These are phyloP conservation scores for Trametes versicolor DNA, from an alignment of 1,284 basidiomycete genomes.

Conservation along the genomic window DNA sequence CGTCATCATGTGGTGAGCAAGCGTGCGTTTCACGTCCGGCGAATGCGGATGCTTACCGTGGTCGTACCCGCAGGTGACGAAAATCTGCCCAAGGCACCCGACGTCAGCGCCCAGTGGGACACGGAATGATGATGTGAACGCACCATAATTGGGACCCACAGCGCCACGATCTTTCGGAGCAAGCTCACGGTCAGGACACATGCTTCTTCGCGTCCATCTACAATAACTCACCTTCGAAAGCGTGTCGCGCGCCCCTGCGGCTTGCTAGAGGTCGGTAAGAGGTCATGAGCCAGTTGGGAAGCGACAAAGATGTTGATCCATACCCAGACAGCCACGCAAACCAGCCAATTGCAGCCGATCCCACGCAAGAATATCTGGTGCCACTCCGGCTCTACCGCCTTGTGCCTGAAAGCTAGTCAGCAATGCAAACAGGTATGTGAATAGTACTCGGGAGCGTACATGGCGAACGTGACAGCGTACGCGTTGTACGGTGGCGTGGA, in stretches of 20 bases:
- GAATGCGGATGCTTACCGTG: conserved; percentile 61
- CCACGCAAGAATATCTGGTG: conserved; percentile 81
- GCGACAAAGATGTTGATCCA: conserved; percentile 35
- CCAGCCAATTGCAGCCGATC: conserved; percentile 84
- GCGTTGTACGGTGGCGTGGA: conserved; percentile 65
- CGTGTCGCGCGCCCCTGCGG: conserved; percentile 75
- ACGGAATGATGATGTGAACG: conserved; percentile 1
- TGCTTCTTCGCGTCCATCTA: neutral
- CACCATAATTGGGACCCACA: conserved; percentile 84
- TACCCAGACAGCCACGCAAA: conserved; percentile 83
- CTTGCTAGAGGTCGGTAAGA: conserved; percentile 59
- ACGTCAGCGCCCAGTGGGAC: neutral
- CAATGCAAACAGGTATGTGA: neutral
- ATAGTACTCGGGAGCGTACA: conserved; percentile 52
- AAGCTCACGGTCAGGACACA: neutral
- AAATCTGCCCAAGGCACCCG: conserved; percentile 54
- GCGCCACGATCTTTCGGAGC: conserved; percentile 60
- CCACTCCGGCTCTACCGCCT: conserved; percentile 73
- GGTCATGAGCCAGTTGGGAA: neutral
- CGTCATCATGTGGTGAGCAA: conserved; percentile 10
- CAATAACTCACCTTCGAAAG: conserved; percentile 65
- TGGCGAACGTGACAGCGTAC: conserved; percentile 60
- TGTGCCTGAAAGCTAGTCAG: conserved; percentile 52
- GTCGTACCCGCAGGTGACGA: conserved; percentile 77
- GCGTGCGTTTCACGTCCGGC: neutral